phyloP scores from a whole-genome alignment of 495 filamentous ascomycete species.

The Daldinia bambusicola region DNA sequence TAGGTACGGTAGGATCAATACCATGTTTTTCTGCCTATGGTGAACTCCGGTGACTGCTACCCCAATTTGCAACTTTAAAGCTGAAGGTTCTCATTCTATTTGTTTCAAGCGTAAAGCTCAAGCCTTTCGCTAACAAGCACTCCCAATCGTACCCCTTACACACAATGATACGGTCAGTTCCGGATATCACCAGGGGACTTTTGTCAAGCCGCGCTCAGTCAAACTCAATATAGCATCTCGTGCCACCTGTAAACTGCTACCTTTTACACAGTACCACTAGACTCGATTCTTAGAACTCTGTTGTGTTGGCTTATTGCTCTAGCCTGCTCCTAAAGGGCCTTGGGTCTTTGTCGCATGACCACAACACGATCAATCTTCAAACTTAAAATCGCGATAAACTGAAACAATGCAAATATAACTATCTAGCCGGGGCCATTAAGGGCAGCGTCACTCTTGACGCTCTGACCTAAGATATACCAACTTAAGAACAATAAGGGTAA shows the following conservation, averaged over 20 bases:
- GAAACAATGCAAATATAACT: neutral
- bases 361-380: slow-evolving; percentile 1
- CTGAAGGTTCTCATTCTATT: neutral
- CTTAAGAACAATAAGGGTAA: neutral
- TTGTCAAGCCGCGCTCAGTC: slow-evolving; percentile 5
- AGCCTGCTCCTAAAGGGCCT: slow-evolving; percentile 9
- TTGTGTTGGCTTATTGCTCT: neutral
- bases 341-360: slow-evolving; percentile 22
- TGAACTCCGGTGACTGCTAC: neutral
- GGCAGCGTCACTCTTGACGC: neutral
- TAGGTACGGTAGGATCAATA: neutral
- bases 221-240: slow-evolving; percentile 21
- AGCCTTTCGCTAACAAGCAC: neutral
- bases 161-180: neutral
- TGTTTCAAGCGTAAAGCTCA: neutral
- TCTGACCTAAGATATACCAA: slow-evolving; percentile 8
- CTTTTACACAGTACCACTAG: neutral
- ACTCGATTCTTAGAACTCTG: slow-evolving; percentile 14
- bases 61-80: neutral
- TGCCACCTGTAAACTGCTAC: neutral
- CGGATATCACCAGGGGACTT: slow-evolving; percentile 5
- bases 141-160: neutral
- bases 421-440: neutral
- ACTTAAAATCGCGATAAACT: slow-evolving; percentile 16
- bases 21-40: neutral